A percentile compares a stretch with the other conserved stretches of the same genome.
These are phyloP conservation scores for Aureobasidium sp. DNA, from an alignment of 2,329 filamentous ascomycete species.

Conservation along the genomic window DNA sequence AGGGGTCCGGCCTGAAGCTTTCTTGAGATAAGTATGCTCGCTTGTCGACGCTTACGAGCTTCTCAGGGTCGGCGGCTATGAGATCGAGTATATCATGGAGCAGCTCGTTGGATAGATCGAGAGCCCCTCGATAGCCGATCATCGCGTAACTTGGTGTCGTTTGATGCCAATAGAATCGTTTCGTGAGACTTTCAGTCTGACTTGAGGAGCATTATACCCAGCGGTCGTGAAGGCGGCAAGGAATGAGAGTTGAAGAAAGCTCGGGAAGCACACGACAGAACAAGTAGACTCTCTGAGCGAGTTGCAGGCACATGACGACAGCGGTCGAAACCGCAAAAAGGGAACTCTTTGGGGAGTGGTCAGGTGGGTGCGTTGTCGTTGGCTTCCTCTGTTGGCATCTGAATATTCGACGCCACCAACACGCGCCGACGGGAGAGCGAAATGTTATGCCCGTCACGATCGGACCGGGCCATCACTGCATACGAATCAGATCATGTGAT, in stretches of 20 bases:
- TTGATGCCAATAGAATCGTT: too few species aligned
- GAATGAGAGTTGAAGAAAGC: background rate
- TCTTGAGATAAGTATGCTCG: constrained; percentile 44
- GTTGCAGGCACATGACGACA: constrained; percentile 10
- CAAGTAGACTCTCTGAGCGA: background rate
- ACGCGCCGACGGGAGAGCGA: background rate
- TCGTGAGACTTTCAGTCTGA: background rate
- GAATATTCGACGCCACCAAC: constrained; percentile 5
- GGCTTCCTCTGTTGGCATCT: constrained; percentile 2
- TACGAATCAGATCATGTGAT: constrained; percentile 8
- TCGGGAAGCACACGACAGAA: constrained; percentile 3
- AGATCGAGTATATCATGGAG: constrained; percentile 43
- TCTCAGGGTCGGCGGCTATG: constrained; percentile 44
- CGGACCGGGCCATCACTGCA: constrained; percentile 8
- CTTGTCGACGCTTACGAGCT: constrained; percentile 41
- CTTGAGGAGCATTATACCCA: background rate
- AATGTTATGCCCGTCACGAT: background rate
- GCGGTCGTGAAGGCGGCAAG: background rate
- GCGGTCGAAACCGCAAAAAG: background rate
- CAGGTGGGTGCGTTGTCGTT: constrained; percentile 11
- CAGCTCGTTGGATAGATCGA: constrained; percentile 41
- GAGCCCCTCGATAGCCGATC: constrained; percentile 15
- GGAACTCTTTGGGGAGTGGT: background rate
- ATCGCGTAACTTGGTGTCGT: background rate
- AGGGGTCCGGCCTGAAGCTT: constrained; percentile 39